These are phyloP conservation scores for Yamadazyma pseudoaaseri DNA, from an alignment of 1,139 yeast species.

Conservation along the genomic window DNA sequence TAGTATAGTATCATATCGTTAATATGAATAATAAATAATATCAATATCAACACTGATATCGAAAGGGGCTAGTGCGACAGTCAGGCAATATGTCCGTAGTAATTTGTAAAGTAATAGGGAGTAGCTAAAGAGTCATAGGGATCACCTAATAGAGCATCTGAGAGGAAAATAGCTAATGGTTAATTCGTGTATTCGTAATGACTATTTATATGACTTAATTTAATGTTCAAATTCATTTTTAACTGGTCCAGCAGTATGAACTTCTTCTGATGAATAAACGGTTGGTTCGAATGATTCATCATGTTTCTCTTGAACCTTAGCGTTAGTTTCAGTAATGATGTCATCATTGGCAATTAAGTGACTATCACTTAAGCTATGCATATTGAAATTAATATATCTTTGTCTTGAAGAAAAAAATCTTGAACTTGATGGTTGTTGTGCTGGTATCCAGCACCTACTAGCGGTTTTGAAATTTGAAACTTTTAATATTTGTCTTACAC, in stretches of 20 bases:
- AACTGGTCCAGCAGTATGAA: conserved; percentile 48
- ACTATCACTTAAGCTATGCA: conserved; percentile 28
- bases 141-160: too few relatives aligned
- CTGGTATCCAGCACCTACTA: conserved; percentile 47
- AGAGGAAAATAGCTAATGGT: too few relatives aligned
- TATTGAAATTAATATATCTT: conserved; percentile 36
- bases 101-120: too few relatives aligned
- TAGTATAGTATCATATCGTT: too few relatives aligned
- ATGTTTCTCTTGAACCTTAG: conserved; percentile 16
- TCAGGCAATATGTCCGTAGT: too few relatives aligned
- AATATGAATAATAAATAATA: too few relatives aligned
- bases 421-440: conserved; percentile 12
- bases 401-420: conserved; percentile 38
- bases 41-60: too few relatives aligned
- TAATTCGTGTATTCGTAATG: not conserved
- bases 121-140: too few relatives aligned
- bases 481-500: conserved; percentile 32
- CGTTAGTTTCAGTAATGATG: conserved; percentile 20
- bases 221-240: conserved; percentile 22
- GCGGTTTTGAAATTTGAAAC: conserved; percentile 43
- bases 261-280: conserved; percentile 41
- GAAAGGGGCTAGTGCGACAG: too few relatives aligned
- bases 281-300: conserved; percentile 43
- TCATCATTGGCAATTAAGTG: conserved; percentile 39
- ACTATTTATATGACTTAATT: too few relatives aligned